Base-by-base conservation (phyloP, 192 early-diverging fungal genomes). In the Spizellomyces sp. region DNA sequence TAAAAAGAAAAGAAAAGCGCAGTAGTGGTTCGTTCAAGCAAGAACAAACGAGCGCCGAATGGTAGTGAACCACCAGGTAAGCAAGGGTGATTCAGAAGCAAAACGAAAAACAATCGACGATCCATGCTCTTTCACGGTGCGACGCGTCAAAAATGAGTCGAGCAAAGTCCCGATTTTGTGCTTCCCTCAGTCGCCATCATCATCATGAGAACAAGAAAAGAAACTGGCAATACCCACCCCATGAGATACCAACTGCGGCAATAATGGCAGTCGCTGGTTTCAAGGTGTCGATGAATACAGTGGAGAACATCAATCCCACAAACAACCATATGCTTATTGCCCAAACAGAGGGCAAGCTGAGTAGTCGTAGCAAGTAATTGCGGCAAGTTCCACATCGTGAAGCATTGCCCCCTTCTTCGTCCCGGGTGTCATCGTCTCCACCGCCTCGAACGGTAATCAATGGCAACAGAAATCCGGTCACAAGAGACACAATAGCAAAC, bases 201-300 rank as follows among this genome's bases (percentile, higher is more conserved):
- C 3, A 36, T 3, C 27, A 36, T 36, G 27, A 36, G 27, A 36
- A 36, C 27, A 36, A 9, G 4, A 10, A 45, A 71, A 19, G 22
- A 58, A 74, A 17, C n/a, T 14, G 8, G 45, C 21, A 6, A 58
- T 19, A 69, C 66, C 8, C 50, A 80, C 75, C 94, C 94, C 95
- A 99, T 1, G 92, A 83, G 27, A 97, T 78, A 22, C 96, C 94
- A 59, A 89, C 82, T 3, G 87, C 43, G 0, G 90, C 89, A 73
- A 97, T 80, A 10, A 95, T 67, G n/a, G 81, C 55, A 0, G 89
- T 90, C 0, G 94, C 94, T 9, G 80, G 73, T 6, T 50, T 66
- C 4, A 90, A 82, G 2, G 74, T 79, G 22, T 81, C 68, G 2
- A 90, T 84, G 43, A 85, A 86, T 45, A 82, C 80, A 0, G 95